Evolutionary conservation across 2,329 filamentous ascomycete genomes (phyloP).

Genomic region (Colletotrichum phormii): DNA sequence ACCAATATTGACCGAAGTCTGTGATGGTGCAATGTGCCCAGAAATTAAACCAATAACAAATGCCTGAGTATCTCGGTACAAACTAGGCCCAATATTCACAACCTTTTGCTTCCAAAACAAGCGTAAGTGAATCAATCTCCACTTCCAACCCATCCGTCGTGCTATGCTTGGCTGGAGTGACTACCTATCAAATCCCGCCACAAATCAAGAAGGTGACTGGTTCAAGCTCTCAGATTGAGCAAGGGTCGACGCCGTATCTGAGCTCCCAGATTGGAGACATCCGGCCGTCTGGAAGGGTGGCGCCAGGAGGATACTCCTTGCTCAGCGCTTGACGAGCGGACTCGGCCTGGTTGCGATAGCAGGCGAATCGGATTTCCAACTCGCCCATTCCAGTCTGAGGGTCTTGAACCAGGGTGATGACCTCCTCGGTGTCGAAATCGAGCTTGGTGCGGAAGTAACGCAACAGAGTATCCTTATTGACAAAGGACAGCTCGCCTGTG

Average conservation of each 20-base stretch:
- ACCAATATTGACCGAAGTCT: neutral
- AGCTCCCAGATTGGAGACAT: conserved; percentile 39
- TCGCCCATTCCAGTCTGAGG: conserved; percentile 42
- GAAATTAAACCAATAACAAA: neutral
- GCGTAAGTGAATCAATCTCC: neutral
- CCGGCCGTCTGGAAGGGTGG: neutral
- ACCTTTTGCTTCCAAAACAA: neutral
- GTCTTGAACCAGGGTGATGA: conserved; percentile 47
- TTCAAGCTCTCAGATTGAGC: conserved; percentile 1
- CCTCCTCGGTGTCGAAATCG: conserved; percentile 59
- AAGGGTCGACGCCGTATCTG: conserved; percentile 30
- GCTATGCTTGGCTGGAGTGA: neutral
- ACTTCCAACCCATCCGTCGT: neutral
- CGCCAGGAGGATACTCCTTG: conserved; percentile 7
- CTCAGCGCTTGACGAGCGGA: conserved; percentile 50
- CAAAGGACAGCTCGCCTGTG: conserved; percentile 55
- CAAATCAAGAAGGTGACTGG: accelerated
- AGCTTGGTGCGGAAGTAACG: conserved; percentile 56
- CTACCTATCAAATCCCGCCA: no score
- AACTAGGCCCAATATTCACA: neutral
- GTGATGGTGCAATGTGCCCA: neutral
- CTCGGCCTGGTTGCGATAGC: conserved; percentile 66
- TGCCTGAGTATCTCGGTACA: neutral
- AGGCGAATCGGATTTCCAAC: conserved; percentile 65
- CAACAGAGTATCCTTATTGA: conserved; percentile 54